These are phyloP conservation scores for Penstemon davidsonii DNA, from an alignment of 257 asterid genomes.

Conservation along the genomic window DNA sequence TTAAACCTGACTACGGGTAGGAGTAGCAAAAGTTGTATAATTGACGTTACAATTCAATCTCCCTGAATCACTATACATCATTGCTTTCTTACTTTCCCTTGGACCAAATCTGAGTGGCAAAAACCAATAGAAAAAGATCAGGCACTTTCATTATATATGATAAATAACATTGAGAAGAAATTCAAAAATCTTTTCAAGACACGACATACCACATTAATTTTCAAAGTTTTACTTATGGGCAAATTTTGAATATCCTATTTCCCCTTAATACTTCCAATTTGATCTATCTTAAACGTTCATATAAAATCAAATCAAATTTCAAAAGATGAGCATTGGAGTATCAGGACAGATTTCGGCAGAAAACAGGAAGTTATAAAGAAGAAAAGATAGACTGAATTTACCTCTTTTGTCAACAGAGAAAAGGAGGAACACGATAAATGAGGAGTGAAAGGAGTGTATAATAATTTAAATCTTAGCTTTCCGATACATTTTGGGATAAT, in stretches of 20 bases:
- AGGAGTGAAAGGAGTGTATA: background rate
- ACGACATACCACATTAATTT: background rate
- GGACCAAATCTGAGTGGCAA: slow-evolving; percentile 73
- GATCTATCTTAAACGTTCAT: background rate
- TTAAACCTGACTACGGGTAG: slow-evolving; percentile 73
- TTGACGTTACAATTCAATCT: slow-evolving; percentile 85
- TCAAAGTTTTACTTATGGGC: background rate
- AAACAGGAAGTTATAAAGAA: slow-evolving; percentile 1
- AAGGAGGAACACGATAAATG: background rate
- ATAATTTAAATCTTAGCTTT: background rate
- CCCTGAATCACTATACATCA: slow-evolving; percentile 86
- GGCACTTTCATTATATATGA: slow-evolving; percentile 6
- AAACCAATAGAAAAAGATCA: slow-evolving; percentile 22
- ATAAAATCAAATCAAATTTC: background rate
- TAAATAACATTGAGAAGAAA: slow-evolving; percentile 26
- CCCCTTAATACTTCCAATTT: background rate
- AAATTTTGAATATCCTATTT: background rate
- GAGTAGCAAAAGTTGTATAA: slow-evolving; percentile 78
- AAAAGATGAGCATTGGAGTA: slow-evolving; percentile 6
- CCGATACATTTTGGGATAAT: slow-evolving; percentile 16
- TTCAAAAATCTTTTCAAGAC: slow-evolving; percentile 25
- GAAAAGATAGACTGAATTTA: background rate
- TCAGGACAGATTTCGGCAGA: background rate
- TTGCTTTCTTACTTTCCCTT: slow-evolving; percentile 97
- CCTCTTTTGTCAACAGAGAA: background rate